Conservation (phyloP, 129 eudicot genomes). For the Solidago caesia region DNA sequence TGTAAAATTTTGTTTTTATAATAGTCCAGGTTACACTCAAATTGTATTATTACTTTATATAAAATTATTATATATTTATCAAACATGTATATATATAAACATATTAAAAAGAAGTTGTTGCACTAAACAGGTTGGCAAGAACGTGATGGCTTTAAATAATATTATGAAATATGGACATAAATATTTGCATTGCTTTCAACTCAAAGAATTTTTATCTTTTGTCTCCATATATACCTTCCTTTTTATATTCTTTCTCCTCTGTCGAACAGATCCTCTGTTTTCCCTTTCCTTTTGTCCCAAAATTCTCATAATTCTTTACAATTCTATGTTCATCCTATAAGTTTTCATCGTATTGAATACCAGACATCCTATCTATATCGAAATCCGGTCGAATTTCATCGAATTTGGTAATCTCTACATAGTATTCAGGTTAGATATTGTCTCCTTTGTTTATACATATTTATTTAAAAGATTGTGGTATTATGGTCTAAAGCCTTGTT, state of each 20-base stretch:
- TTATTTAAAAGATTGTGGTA: background rate
- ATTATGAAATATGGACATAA: background rate
- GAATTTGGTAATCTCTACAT: background rate
- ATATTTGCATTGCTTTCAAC: background rate
- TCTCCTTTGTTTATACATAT: conserved; percentile 1
- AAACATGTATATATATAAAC: background rate
- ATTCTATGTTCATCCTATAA: background rate
- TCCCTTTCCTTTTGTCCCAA: background rate
- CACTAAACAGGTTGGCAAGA: conserved; percentile 23
- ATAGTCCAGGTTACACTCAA: background rate
- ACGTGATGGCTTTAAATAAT: background rate
- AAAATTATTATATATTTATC: background rate
- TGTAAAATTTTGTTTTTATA: background rate
- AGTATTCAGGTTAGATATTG: conserved; percentile 16
- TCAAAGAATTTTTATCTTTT: background rate
- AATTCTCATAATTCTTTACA: conserved; percentile 12
- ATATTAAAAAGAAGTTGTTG: background rate
- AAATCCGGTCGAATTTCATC: background rate
- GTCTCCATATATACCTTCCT: background rate
- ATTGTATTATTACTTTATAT: background rate
- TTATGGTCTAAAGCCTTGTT: background rate
- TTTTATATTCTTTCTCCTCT: background rate
- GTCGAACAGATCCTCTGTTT: background rate
- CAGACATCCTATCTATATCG: background rate
- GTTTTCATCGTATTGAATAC: background rate